These are phyloP conservation scores for Pseudocercospora pini-densiflorae DNA, from an alignment of 2,329 filamentous ascomycete species.

Conservation along the genomic window DNA sequence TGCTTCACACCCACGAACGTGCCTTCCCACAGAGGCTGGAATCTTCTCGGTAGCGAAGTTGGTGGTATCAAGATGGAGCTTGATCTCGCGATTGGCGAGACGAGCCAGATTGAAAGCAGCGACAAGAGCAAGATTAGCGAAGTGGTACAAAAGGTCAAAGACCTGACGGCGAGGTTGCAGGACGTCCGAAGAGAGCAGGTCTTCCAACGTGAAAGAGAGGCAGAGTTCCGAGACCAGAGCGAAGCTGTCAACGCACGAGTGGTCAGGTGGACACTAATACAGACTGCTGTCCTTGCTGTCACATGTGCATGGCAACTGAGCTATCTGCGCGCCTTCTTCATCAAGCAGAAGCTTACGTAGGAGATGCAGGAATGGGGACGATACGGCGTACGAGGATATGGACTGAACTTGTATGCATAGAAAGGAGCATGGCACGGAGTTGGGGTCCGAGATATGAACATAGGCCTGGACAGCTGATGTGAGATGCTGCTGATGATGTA, in stretches of 20 bases:
- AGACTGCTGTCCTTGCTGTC: conserved; percentile 78
- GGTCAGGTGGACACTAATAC: conserved; percentile 90
- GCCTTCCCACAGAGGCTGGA: conserved; percentile 71
- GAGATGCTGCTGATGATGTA: conserved; percentile 1
- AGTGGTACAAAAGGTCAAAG: conserved; percentile 84
- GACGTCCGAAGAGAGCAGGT: conserved; percentile 95
- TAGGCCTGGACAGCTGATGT: conserved; percentile 4
- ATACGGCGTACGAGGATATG: not conserved
- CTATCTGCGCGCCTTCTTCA: conserved; percentile 96
- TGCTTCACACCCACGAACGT: conserved; percentile 88
- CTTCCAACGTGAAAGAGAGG: conserved; percentile 97
- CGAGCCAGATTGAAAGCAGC: conserved; percentile 87
- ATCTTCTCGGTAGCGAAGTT: conserved; percentile 66
- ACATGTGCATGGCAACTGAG: conserved; percentile 98
- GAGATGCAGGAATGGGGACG: not conserved
- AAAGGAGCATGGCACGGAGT: conserved; percentile 13
- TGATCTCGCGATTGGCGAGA: conserved; percentile 93
- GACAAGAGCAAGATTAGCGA: conserved; percentile 94
- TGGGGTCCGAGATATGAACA: conserved; percentile 3
- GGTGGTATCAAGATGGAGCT: conserved; percentile 83
- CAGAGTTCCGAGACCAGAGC: conserved; percentile 97
- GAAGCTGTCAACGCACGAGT: conserved; percentile 91
- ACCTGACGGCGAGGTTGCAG: conserved; percentile 82
- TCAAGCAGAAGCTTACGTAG: conserved; percentile 99
- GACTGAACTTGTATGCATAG: conserved; percentile 19